Conservation (phyloP, 371 early-diverging fungal species). For the Parasitella parasitica region DNA sequence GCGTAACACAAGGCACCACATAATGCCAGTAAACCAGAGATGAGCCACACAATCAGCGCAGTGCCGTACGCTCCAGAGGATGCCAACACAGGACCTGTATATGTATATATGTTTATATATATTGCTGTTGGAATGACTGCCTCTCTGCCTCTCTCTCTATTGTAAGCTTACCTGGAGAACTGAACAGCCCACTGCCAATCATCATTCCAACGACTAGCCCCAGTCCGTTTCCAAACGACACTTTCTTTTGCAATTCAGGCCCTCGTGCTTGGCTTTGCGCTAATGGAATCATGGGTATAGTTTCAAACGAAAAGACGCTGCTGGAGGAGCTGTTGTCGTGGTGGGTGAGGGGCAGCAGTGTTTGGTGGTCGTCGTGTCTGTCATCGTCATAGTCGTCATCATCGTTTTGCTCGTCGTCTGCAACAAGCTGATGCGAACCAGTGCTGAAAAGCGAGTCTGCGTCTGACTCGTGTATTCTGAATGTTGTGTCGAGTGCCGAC, state of each 20-base stretch:
- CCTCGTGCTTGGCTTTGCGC: constrained; percentile 50
- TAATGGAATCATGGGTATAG: constrained; percentile 56
- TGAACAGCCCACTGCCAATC: constrained; percentile 88
- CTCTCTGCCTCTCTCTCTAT: too few species aligned
- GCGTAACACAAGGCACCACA: constrained; percentile 78
- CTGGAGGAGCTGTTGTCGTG: constrained; percentile 32
- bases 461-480: constrained; percentile 17
- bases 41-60: constrained; percentile 76
- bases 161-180: constrained; percentile 64
- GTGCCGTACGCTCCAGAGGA: constrained; percentile 70
- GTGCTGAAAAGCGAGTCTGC: constrained; percentile 31
- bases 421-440: constrained; percentile 24
- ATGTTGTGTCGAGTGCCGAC: not conserved
- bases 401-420: constrained; percentile 13
- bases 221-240: constrained; percentile 69
- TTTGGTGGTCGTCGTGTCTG: constrained; percentile 29
- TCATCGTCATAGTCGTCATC: constrained; percentile 28
- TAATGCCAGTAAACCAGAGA: constrained; percentile 74
- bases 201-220: constrained; percentile 78
- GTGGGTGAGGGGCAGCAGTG: constrained; percentile 35
- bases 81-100: constrained; percentile 60
- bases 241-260: constrained; percentile 64
- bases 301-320: constrained; percentile 55
- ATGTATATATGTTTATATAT: constrained; percentile 54
- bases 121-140: too few species aligned